These are phyloP conservation scores for Cicer judaicum DNA, from an alignment of 306 rosid genomes.

Conservation along the genomic window DNA sequence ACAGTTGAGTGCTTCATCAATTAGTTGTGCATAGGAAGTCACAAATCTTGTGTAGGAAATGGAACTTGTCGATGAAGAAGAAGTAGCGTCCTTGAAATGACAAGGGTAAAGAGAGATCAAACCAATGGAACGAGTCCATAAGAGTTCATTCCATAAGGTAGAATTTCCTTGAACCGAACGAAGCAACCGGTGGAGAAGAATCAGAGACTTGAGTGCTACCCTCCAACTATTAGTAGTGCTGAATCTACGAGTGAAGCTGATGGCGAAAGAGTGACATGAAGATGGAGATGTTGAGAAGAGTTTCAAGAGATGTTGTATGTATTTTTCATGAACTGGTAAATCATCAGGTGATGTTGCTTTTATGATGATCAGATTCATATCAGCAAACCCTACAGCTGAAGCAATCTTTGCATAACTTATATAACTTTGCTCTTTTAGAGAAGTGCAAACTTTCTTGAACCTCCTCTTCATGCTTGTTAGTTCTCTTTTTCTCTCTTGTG, in stretches of 20 bases:
- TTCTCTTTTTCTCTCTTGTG: background rate
- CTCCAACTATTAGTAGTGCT: slow-evolving; percentile 68
- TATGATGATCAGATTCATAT: slow-evolving; percentile 59
- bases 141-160: slow-evolving; percentile 53
- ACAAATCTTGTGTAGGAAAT: slow-evolving; percentile 55
- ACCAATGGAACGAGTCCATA: slow-evolving; percentile 61
- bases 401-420: slow-evolving; percentile 74
- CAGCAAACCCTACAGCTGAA: slow-evolving; percentile 60
- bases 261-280: slow-evolving; percentile 56
- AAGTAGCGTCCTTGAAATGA: slow-evolving; percentile 56
- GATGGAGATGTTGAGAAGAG: slow-evolving; percentile 69
- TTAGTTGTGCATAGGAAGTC: slow-evolving; percentile 62
- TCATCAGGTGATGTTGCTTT: slow-evolving; percentile 78
- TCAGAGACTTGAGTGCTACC: slow-evolving; percentile 80
- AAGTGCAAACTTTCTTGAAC: slow-evolving; percentile 53
- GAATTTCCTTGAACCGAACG: slow-evolving; percentile 55
- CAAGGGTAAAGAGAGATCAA: slow-evolving; percentile 67
- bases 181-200: slow-evolving; percentile 84
- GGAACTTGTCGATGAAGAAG: slow-evolving; percentile 27
- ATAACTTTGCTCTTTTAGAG: slow-evolving; percentile 59
- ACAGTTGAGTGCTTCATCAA: slow-evolving; percentile 64
- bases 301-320: slow-evolving; percentile 60
- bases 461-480: slow-evolving; percentile 54
- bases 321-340: slow-evolving; percentile 62
- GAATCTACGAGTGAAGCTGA: slow-evolving; percentile 72